Evolutionary conservation across 2,329 filamentous ascomycete genomes (phyloP).

Genomic region (Fusarium setosum): DNA sequence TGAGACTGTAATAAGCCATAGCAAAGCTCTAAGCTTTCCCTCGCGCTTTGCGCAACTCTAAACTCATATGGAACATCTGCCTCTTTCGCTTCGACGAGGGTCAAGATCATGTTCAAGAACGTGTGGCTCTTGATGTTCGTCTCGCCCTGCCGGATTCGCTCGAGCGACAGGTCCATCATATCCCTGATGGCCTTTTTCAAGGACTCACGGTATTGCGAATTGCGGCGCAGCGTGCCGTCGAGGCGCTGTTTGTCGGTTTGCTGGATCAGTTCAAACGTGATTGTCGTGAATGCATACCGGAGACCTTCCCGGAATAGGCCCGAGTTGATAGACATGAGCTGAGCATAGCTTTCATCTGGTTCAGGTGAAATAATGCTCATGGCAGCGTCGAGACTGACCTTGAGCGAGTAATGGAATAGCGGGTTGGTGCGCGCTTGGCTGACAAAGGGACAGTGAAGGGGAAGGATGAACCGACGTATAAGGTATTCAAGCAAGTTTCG

Average conservation of each 20-base stretch:
- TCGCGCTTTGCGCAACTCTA: conserved; percentile 46
- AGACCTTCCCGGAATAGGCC: conserved; percentile 55
- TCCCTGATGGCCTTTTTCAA: conserved; percentile 47
- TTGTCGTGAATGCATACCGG: conserved; percentile 45
- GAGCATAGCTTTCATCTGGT: conserved; percentile 50
- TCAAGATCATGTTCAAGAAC: conserved; percentile 53
- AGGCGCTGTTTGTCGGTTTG: conserved; percentile 43
- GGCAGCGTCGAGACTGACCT: conserved; percentile 57
- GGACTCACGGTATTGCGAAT: conserved; percentile 40
- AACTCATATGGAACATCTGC: conserved; percentile 37
- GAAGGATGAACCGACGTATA: conserved; percentile 65
- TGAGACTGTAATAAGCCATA: conserved; percentile 40
- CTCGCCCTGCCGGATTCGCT: conserved; percentile 52
- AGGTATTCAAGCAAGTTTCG: conserved; percentile 63
- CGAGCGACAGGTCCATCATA: conserved; percentile 42
- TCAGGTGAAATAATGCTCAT: conserved; percentile 50
- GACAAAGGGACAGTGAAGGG: conserved; percentile 63
- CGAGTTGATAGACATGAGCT: conserved; percentile 51
- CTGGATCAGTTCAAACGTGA: conserved; percentile 52
- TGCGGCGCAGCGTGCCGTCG: conserved; percentile 45
- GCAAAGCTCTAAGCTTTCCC: conserved; percentile 48
- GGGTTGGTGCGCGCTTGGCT: conserved; percentile 55
- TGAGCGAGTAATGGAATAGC: conserved; percentile 61
- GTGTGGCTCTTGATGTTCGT: conserved; percentile 58
- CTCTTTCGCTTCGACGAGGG: conserved; percentile 52